Evolutionary conservation across 176 grass and related monocot species (phyloP).

Genomic region (Rhipidocladum racemiflorum): DNA sequence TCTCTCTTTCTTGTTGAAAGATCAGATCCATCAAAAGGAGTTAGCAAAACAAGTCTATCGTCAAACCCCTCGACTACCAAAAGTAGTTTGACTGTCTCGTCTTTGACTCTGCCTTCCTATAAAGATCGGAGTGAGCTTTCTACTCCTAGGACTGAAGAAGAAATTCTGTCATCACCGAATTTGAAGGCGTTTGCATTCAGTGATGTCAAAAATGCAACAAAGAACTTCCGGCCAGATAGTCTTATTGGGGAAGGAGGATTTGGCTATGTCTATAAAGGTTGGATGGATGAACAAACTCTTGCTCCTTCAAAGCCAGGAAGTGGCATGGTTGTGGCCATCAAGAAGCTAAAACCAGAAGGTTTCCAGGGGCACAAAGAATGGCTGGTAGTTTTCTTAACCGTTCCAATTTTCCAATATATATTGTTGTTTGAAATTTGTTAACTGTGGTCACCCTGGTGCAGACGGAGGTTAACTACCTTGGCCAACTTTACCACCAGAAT

Average conservation of each 20-base stretch:
- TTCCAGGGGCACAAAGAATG: constrained; percentile 74
- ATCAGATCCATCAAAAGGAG: constrained; percentile 51
- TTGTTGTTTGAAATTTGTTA: not conserved
- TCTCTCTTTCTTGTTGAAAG: constrained; percentile 14
- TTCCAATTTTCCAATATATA: constrained; percentile 17
- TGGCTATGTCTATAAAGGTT: constrained; percentile 67
- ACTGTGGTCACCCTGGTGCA: constrained; percentile 26
- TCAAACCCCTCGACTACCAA: constrained; percentile 37
- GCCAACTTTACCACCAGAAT: constrained; percentile 76
- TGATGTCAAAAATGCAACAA: constrained; percentile 45
- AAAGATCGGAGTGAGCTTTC: constrained; percentile 46
- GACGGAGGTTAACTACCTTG: constrained; percentile 86
- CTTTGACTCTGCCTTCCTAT: constrained; percentile 54
- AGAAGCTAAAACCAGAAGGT: constrained; percentile 63
- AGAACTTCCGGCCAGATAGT: constrained; percentile 50
- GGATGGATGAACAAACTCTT: constrained; percentile 61
- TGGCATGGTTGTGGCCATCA: constrained; percentile 56
- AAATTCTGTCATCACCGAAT: constrained; percentile 58
- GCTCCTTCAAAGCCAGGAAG: constrained; percentile 47
- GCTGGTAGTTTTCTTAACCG: constrained; percentile 42
- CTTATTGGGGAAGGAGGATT: constrained; percentile 71
- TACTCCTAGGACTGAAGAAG: constrained; percentile 63
- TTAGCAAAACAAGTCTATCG: constrained; percentile 52
- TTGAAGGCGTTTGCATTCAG: constrained; percentile 48
- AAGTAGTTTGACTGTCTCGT: constrained; percentile 37